A percentile compares a stretch with the other conserved stretches of the same genome.
These are phyloP conservation scores for Trypanosoma conorhini DNA, from an alignment of 208 protist genomes.

Conservation along the genomic window DNA sequence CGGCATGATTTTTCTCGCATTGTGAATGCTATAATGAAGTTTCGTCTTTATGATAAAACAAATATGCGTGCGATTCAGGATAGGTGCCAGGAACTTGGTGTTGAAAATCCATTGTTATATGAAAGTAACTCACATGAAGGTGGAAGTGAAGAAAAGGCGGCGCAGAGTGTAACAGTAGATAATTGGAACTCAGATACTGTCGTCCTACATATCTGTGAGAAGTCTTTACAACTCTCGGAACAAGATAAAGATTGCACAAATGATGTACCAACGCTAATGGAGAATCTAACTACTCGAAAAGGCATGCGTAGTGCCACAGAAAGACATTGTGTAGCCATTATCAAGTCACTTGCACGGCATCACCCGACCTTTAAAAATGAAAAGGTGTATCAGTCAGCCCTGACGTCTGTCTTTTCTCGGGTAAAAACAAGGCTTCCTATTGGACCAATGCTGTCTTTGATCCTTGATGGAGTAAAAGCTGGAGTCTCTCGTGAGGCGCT, in stretches of 20 bases:
- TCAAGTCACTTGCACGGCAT: slow-evolving; percentile 15
- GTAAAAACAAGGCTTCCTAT: background rate
- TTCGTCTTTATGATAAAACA: slow-evolving; percentile 16
- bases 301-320: slow-evolving; percentile 16
- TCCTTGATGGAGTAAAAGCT: slow-evolving; percentile 17
- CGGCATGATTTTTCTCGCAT: slow-evolving; percentile 18
- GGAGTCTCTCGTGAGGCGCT: slow-evolving; percentile 18
- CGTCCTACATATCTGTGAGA: slow-evolving; percentile 23
- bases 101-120: background rate
- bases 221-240: background rate
- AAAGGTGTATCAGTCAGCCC: slow-evolving; percentile 1
- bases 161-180: background rate
- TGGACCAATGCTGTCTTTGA: slow-evolving; percentile 5
- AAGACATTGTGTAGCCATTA: slow-evolving; percentile 23
- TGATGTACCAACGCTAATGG: slow-evolving; percentile 6
- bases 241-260: slow-evolving; percentile 1
- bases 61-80: slow-evolving; percentile 13
- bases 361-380: background rate
- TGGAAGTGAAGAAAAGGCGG: background rate
- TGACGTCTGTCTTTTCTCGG: slow-evolving; percentile 23
- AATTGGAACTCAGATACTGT: slow-evolving; percentile 12
- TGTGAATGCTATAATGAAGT: slow-evolving; percentile 7
- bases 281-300: slow-evolving; percentile 9
- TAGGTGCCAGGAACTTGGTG: slow-evolving; percentile 22
- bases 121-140: background rate